These are phyloP conservation scores for Myrica gale DNA, from an alignment of 306 rosid genomes.

Conservation along the genomic window DNA sequence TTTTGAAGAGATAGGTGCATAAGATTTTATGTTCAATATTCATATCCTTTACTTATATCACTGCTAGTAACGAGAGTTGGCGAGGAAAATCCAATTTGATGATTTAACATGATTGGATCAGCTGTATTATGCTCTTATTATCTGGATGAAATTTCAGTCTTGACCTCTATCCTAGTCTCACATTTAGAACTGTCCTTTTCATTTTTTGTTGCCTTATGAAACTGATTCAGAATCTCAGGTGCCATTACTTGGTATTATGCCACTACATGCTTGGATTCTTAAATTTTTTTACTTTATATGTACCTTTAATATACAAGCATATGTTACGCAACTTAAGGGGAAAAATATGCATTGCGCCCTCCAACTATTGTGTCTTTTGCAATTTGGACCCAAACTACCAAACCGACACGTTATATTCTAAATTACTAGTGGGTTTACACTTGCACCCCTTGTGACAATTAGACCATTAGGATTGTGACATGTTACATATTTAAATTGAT, in stretches of 20 bases:
- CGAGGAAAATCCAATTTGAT: neutral
- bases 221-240: neutral
- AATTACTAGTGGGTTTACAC: too few species aligned
- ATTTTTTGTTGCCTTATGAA: neutral
- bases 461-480: too few species aligned
- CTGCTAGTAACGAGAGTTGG: neutral
- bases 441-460: too few species aligned
- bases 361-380: too few species aligned
- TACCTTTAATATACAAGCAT: neutral
- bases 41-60: neutral
- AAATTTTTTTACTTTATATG: neutral
- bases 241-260: neutral
- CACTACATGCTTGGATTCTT: too few species aligned
- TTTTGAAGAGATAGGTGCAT: neutral
- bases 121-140: neutral
- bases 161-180: neutral
- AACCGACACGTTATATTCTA: too few species aligned
- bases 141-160: neutral
- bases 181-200: neutral
- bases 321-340: neutral
- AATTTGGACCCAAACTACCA: too few species aligned
- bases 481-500: too few species aligned
- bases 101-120: neutral
- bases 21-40: neutral
- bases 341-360: neutral